Conservation (phyloP, 1,139 yeast species). For the Kazachstania sp. region DNA sequence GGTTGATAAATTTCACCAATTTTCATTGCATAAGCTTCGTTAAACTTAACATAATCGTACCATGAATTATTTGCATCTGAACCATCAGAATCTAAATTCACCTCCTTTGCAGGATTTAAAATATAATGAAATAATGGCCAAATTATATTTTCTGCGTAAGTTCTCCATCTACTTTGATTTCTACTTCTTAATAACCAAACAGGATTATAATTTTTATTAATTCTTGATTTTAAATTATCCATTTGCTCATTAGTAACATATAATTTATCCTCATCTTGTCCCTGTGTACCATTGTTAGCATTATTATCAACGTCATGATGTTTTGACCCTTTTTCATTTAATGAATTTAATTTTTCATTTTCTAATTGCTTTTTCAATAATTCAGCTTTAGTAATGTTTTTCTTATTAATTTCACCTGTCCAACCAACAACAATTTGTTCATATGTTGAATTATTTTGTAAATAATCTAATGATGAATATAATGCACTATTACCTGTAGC, state of each 20-base stretch:
- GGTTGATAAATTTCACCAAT: conserved; percentile 66
- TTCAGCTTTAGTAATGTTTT: conserved; percentile 8
- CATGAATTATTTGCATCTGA: conserved; percentile 76
- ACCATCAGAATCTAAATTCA: conserved; percentile 35
- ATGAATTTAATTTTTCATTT: conserved; percentile 4
- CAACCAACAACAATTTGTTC: conserved; percentile 85
- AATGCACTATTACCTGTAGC: conserved; percentile 82
- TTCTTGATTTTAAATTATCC: conserved; percentile 22
- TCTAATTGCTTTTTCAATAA: conserved; percentile 7
- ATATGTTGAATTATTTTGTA: conserved; percentile 61
- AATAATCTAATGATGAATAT: conserved; percentile 60
- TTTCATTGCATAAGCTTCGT: conserved; percentile 80
- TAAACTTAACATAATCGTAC: conserved; percentile 84
- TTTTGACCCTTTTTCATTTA: conserved; percentile 11
- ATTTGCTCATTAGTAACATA: conserved; percentile 54
- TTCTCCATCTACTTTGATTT: conserved; percentile 69
- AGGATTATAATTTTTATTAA: conserved; percentile 51
- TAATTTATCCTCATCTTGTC: conserved; percentile 45
- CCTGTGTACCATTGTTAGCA: neutral
- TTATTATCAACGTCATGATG: neutral
- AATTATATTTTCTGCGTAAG: conserved; percentile 78
- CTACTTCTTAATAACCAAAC: conserved; percentile 75
- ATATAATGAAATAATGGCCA: conserved; percentile 97
- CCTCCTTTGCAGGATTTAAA: conserved; percentile 46
- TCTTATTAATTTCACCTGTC: conserved; percentile 71